phyloP scores from a whole-genome alignment of 2,329 filamentous ascomycete genomes.

The Lasiodiplodia sp. region DNA sequence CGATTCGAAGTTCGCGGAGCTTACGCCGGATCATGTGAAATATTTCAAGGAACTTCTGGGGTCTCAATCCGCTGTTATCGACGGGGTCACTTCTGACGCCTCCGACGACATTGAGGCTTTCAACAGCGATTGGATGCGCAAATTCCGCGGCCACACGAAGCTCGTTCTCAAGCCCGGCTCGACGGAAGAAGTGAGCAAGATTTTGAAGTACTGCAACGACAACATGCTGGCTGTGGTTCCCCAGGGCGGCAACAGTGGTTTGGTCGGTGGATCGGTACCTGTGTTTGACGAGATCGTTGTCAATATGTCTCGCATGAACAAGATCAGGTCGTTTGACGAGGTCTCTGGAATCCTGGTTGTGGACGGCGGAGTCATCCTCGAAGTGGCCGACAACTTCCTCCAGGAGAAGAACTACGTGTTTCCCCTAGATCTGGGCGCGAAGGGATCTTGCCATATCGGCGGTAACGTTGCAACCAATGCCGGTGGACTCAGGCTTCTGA shows the following conservation, averaged over 20 bases:
- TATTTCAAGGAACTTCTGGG: slow-evolving; percentile 85
- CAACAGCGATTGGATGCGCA: slow-evolving; percentile 99
- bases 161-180: slow-evolving; percentile 86
- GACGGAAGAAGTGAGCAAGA: slow-evolving; percentile 87
- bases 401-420: slow-evolving; percentile 87
- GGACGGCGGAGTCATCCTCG: slow-evolving; percentile 90
- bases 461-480: slow-evolving; percentile 97
- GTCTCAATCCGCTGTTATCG: slow-evolving; percentile 79
- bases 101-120: slow-evolving; percentile 86
- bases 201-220: slow-evolving; percentile 94
- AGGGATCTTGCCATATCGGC: slow-evolving; percentile 95
- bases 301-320: slow-evolving; percentile 88
- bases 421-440: slow-evolving; percentile 95
- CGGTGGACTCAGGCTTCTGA: slow-evolving; percentile 84
- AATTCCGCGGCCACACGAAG: slow-evolving; percentile 89
- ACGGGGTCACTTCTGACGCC: slow-evolving; percentile 78
- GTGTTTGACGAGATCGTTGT: slow-evolving; percentile 99
- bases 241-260: slow-evolving; percentile 94
- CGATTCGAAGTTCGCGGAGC: slow-evolving; percentile 73
- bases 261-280: slow-evolving; percentile 94
- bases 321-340: slow-evolving; percentile 89
- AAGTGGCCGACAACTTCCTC: slow-evolving; percentile 85
- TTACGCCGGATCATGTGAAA: slow-evolving; percentile 81
- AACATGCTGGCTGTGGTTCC: slow-evolving; percentile 91
- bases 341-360: slow-evolving; percentile 89